Evolutionary conservation across 495 filamentous ascomycete genomes (phyloP).

Genomic region (Neurospora sp.): DNA sequence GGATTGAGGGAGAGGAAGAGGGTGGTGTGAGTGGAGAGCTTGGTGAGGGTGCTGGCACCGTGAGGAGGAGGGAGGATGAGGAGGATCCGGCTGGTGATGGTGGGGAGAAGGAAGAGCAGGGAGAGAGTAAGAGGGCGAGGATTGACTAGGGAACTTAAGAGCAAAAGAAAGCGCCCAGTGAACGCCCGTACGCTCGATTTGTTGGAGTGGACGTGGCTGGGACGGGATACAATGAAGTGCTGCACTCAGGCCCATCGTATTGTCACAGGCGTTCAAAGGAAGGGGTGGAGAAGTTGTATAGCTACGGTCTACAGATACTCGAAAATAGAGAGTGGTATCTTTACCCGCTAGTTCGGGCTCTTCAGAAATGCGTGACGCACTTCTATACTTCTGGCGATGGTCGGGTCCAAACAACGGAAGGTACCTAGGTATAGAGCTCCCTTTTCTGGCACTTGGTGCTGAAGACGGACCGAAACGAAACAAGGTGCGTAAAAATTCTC

Average conservation of each 20-base stretch:
- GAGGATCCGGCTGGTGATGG: constrained; percentile 18
- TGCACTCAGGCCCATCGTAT: neutral
- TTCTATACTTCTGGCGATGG: neutral
- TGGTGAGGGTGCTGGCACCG: constrained; percentile 33
- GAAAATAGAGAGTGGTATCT: neutral
- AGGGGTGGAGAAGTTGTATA: neutral
- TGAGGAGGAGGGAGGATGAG: constrained; percentile 30
- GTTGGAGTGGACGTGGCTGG: neutral
- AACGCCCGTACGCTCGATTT: neutral
- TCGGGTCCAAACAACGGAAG: neutral
- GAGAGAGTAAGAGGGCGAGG: constrained; percentile 30
- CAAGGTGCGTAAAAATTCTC: neutral
- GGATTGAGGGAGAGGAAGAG: constrained; percentile 3
- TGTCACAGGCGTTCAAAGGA: neutral
- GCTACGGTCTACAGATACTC: neutral
- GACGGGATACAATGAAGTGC: neutral
- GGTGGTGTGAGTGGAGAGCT: constrained; percentile 29
- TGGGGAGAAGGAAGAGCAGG: constrained; percentile 17
- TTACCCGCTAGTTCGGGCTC: neutral
- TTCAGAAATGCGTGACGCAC: neutral
- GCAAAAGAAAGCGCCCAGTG: neutral
- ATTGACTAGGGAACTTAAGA: constrained; percentile 16
- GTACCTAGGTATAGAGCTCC: neutral
- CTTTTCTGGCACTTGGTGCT: neutral
- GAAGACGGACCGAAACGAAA: neutral